Evolutionary conservation across 148 eudicot species (phyloP), one percentile per base, ranked within the genome.

Genomic region (Pouteria glomerata): DNA sequence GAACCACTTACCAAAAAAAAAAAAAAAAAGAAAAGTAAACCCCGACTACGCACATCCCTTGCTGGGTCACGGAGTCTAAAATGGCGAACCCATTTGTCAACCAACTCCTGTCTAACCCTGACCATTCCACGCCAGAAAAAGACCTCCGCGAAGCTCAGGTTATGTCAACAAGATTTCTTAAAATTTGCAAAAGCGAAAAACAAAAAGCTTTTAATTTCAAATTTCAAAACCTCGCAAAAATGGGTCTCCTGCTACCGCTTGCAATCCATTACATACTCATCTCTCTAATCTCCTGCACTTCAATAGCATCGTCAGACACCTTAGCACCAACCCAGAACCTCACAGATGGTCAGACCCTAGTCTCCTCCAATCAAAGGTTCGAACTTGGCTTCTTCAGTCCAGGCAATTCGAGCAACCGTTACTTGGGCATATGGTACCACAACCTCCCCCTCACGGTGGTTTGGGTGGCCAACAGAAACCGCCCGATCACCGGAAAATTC

Each of bases 361-460:
- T 66, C 27, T 77, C 75, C 27, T 33, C 68, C 35, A 41, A 71
- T 47, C n/a, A 56, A 27, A 13, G 30, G 4, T 72, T 77, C 26
- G 76, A 66, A 21, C 68, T 77, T 18, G 73, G 80, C 14, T 77
- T 77, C 72, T 77, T 77, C 68, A 18, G 31, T 14, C 76, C 42
- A 0, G 68, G 61, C 21, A 72, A 48, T 66, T 24, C 73, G 12
- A 47, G 1, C 11, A 58, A 45, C 19, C 45, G 59, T 1, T 67
- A 58, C 50, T 8, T 77, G 39, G 80, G 62, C 3, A 21, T 77
- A 27, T 68, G 63, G 72, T 66, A 44, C 48, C 37, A 72, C 33
- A 35, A 57, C 41, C 55, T 35, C 52, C 52, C 66, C 31, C 50
- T 10, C 29, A 57, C 65, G 7, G 50, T 55, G 26, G 72, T 77